These are phyloP conservation scores for Penicillium vulpinum DNA, from an alignment of 2,329 filamentous ascomycete species.

Conservation along the genomic window DNA sequence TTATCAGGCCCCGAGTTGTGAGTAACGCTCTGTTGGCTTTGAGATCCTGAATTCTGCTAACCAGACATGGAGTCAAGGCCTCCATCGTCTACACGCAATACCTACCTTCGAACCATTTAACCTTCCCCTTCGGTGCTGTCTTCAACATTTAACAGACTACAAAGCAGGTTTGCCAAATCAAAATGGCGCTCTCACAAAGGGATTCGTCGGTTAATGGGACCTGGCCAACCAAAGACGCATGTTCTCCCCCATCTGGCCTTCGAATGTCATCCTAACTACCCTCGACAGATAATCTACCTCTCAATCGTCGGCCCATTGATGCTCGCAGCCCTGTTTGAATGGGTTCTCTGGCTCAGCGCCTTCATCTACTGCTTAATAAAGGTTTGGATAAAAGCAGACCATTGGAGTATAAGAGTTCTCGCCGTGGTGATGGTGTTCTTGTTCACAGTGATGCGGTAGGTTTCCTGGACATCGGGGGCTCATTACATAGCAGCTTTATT, in stretches of 20 bases:
- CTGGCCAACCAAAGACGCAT: constrained; percentile 21
- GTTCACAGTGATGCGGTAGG: constrained; percentile 75
- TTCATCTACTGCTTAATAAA: constrained; percentile 90
- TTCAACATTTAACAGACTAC: background rate
- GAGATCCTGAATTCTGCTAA: background rate
- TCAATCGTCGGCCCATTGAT: constrained; percentile 77
- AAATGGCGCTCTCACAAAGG: background rate
- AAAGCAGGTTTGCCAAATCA: too few relatives aligned
- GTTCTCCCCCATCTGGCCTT: background rate
- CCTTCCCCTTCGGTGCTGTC: background rate
- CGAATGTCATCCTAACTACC: background rate
- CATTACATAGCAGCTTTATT: background rate
- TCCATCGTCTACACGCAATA: background rate
- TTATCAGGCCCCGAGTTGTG: background rate
- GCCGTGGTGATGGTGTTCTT: constrained; percentile 71
- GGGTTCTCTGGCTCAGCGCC: constrained; percentile 91
- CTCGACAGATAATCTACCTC: constrained; percentile 74
- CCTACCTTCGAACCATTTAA: background rate
- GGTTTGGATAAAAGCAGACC: constrained; percentile 84
- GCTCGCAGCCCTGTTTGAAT: constrained; percentile 82
- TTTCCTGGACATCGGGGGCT: background rate
- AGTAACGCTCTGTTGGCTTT: background rate
- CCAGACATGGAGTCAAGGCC: background rate
- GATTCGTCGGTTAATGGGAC: background rate
- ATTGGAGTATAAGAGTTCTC: constrained; percentile 77